Evolutionary conservation across 371 early-diverging fungal genomes (phyloP).

Genomic region (Gilbertella persicaria): DNA sequence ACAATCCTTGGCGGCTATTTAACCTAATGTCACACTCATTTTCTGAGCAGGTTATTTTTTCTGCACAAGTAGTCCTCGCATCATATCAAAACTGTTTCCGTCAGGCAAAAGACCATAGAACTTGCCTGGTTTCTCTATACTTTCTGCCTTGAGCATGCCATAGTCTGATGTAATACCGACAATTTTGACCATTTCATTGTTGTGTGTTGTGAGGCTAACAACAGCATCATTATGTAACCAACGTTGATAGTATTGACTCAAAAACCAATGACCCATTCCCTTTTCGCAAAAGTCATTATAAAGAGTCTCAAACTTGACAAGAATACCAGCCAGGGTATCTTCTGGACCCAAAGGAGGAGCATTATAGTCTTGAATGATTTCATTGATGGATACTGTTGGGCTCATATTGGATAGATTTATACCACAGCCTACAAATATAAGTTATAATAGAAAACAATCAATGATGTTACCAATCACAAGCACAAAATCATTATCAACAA

Average conservation of each 20-base stretch:
- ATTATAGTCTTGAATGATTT: slow-evolving; percentile 64
- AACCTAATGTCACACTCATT: too few species aligned
- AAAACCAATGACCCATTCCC: slow-evolving; percentile 75
- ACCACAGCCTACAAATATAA: slow-evolving; percentile 64
- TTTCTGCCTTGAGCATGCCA: slow-evolving; percentile 77
- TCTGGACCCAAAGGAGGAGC: slow-evolving; percentile 64
- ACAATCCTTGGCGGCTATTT: too few species aligned
- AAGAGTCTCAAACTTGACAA: slow-evolving; percentile 73
- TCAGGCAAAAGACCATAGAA: slow-evolving; percentile 85
- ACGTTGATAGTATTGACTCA: slow-evolving; percentile 70
- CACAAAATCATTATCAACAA: slow-evolving; percentile 67
- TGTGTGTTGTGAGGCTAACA: slow-evolving; percentile 68
- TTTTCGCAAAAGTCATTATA: slow-evolving; percentile 67
- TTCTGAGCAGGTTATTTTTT: slow-evolving; percentile 47
- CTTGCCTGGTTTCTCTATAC: slow-evolving; percentile 50
- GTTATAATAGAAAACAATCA: not conserved
- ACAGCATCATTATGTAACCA: slow-evolving; percentile 87
- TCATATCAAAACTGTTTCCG: slow-evolving; percentile 96
- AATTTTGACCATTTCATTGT: slow-evolving; percentile 65
- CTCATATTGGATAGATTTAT: slow-evolving; percentile 79
- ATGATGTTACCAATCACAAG: slow-evolving; percentile 73
- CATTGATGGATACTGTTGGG: slow-evolving; percentile 87
- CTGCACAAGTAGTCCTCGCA: slow-evolving; percentile 79
- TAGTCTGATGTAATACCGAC: slow-evolving; percentile 76
- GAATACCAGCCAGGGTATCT: slow-evolving; percentile 69